Conservation (phyloP, 164 flowering plant species). For the Liquidambar formosana region DNA sequence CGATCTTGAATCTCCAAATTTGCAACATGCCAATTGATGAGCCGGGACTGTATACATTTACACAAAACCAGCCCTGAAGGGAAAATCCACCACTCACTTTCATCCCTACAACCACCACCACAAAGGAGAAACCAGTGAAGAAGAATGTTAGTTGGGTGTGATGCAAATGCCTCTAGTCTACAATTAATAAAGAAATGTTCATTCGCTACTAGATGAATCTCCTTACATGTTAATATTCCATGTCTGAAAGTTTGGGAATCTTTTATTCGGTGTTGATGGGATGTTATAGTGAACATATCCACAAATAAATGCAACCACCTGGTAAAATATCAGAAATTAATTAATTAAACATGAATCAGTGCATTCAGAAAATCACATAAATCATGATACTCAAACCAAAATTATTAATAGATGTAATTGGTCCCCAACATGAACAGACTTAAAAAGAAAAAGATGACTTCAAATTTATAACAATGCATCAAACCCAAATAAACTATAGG, state of each 20-base stretch:
- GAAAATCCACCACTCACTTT: slow-evolving; percentile 98
- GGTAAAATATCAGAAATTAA: slow-evolving; percentile 12
- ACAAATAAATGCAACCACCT: slow-evolving; percentile 91
- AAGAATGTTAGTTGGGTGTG: neutral
- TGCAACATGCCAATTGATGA: slow-evolving; percentile 92
- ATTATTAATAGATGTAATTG: no score
- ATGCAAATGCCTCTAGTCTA: neutral
- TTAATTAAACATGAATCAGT: neutral
- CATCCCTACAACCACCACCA: slow-evolving; percentile 69
- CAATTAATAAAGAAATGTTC: neutral
- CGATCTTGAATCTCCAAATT: slow-evolving; percentile 99
- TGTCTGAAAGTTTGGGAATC: slow-evolving; percentile 61
- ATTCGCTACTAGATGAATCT: neutral
- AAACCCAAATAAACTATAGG: no score
- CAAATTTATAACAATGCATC: no score
- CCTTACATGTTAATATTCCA: slow-evolving; percentile 94
- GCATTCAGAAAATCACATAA: neutral
- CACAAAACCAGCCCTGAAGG: slow-evolving; percentile 83
- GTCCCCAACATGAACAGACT: no score
- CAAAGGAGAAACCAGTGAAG: neutral
- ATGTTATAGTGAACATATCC: slow-evolving; percentile 72
- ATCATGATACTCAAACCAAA: no score
- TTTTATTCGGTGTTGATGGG: slow-evolving; percentile 49
- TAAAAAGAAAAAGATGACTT: no score
- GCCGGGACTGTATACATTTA: slow-evolving; percentile 86